Evolutionary conservation across 257 asterid genomes (phyloP).

Genomic region (Buddleja alternifolia): DNA sequence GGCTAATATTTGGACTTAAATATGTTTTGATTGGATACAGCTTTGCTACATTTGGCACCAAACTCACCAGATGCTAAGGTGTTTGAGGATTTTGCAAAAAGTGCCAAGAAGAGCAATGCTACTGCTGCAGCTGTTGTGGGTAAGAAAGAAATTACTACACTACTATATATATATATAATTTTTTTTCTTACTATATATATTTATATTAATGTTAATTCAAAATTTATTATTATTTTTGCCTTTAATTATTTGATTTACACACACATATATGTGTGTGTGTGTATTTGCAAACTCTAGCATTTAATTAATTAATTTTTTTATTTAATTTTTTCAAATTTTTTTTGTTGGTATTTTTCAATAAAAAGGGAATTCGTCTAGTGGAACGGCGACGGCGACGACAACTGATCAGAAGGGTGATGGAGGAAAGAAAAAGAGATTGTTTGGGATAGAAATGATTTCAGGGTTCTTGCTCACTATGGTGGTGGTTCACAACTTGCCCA

Average conservation of each 20-base stretch:
- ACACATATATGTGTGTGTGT: too few species aligned
- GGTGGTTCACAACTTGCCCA: constrained; percentile 33
- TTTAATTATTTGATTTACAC: too few species aligned
- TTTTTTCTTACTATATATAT: neutral
- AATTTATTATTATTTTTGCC: too few species aligned
- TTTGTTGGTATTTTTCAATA: neutral
- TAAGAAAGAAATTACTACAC: neutral
- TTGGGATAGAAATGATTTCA: constrained; percentile 35
- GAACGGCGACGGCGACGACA: constrained; percentile 24
- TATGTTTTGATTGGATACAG: constrained; percentile 37
- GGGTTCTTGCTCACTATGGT: constrained; percentile 35
- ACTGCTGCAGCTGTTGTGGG: constrained; percentile 25
- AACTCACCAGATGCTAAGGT: constrained; percentile 86
- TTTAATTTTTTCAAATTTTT: too few species aligned
- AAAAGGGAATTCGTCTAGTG: constrained; percentile 33
- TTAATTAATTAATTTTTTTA: too few species aligned
- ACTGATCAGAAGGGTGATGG: constrained; percentile 42
- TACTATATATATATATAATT: neutral
- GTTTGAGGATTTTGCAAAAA: constrained; percentile 63
- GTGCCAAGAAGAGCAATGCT: constrained; percentile 38
- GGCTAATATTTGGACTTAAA: neutral
- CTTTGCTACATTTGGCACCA: constrained; percentile 66
- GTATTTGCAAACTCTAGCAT: too few species aligned
- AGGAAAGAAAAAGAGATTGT: constrained; percentile 33
- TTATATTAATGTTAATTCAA: neutral